phyloP scores from a whole-genome alignment of 2,329 filamentous ascomycete genomes.

The Claviceps humidiphila region DNA sequence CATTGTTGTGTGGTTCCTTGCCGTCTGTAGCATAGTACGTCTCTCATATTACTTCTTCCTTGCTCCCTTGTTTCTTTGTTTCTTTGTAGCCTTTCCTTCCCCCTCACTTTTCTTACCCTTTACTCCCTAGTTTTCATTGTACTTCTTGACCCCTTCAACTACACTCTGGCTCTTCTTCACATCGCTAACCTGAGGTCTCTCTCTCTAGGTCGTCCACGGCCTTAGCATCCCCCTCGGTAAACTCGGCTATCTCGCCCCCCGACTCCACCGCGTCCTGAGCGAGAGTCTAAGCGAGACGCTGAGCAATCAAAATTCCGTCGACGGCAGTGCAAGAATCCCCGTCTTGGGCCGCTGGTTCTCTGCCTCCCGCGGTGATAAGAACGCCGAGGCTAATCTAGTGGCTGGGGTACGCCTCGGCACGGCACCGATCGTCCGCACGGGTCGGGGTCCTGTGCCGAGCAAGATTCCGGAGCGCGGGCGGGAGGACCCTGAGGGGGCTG shows the following conservation, averaged over 20 bases:
- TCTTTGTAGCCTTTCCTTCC: too few species aligned
- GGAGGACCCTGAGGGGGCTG: neutral
- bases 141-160: too few species aligned
- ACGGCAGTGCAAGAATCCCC: neutral
- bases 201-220: conserved; percentile 56
- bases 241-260: conserved; percentile 49
- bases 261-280: conserved; percentile 28
- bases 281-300: conserved; percentile 9
- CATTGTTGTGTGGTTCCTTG: conserved; percentile 75
- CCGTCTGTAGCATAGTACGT: conserved; percentile 69
- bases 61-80: neutral
- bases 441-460: conserved; percentile 1
- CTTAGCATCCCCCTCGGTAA: conserved; percentile 69
- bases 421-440: conserved; percentile 1
- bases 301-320: neutral
- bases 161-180: neutral
- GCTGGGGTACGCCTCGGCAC: conserved; percentile 3
- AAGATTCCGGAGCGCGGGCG: neutral
- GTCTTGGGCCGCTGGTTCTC: neutral
- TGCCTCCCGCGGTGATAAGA: neutral
- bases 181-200: neutral
- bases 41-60: neutral
- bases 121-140: neutral
- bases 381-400: conserved; percentile 2
- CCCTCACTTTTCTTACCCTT: neutral